These are phyloP conservation scores for Naganishia onofrii DNA, from an alignment of 768 basidiomycete species.

Conservation along the genomic window DNA sequence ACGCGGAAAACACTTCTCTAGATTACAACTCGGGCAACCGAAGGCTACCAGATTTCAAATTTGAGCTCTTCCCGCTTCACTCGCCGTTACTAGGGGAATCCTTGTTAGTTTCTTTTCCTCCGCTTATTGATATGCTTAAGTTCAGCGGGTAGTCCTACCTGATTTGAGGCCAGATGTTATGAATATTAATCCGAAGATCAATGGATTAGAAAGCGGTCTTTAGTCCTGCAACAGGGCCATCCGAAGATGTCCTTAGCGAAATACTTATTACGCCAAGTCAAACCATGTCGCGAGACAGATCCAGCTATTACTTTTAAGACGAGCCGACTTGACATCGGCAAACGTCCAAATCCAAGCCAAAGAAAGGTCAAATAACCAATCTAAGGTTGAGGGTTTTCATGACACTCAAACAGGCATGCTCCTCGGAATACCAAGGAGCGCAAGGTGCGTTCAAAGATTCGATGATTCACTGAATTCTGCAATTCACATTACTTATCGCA, in stretches of 20 bases:
- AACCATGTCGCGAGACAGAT: conserved; percentile 20
- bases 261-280: conserved; percentile 21
- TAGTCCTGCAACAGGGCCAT: conserved; percentile 12
- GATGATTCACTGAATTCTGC: conserved; percentile 78
- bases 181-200: conserved; percentile 14
- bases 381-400: conserved; percentile 14
- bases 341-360: conserved; percentile 14
- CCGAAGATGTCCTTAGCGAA: conserved; percentile 20
- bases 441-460: conserved; percentile 80
- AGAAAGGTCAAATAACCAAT: conserved; percentile 12
- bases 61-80: conserved; percentile 81
- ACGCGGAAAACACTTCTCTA: conserved; percentile 70
- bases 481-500: conserved; percentile 80
- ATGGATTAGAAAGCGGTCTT: conserved; percentile 20
- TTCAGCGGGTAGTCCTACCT: conserved; percentile 80
- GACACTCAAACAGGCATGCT: conserved; percentile 33
- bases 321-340: conserved; percentile 11
- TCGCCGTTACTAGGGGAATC: conserved; percentile 84
- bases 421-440: conserved; percentile 71
- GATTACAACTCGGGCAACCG: conserved; percentile 70
- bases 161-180: conserved; percentile 65
- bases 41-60: conserved; percentile 71
- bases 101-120: conserved; percentile 89
- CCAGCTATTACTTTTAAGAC: conserved; percentile 20
- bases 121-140: conserved; percentile 87